Percentiles rank a stretch among this genome's conserved stretches.
phyloP scores from a whole-genome alignment of 139 green algal genomes.

The Pycnococcus provasolii region DNA sequence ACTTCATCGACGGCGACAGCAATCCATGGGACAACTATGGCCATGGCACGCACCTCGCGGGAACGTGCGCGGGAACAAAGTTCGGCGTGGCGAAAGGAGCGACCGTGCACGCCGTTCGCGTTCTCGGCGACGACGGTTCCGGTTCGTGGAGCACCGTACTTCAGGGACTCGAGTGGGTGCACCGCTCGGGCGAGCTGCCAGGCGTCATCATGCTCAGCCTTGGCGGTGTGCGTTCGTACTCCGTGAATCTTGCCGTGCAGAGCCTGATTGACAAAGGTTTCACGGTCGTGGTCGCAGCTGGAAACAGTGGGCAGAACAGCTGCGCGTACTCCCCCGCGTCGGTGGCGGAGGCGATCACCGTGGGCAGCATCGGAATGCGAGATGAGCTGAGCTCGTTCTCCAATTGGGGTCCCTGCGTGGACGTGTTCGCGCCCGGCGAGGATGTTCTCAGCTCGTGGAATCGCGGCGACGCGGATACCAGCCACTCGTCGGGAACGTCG shows the following conservation, averaged over 20 bases:
- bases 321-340: background rate
- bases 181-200: background rate
- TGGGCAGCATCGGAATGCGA: background rate
- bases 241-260: background rate
- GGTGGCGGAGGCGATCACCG: background rate
- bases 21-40: conserved; percentile 13
- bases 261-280: background rate
- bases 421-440: conserved; percentile 23
- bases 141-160: conserved; percentile 5
- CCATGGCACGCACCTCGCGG: conserved; percentile 25
- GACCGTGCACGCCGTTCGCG: conserved; percentile 11
- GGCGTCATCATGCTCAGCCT: background rate
- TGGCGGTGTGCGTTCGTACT: background rate
- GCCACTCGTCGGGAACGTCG: background rate
- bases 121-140: conserved; percentile 12
- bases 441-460: conserved; percentile 7
- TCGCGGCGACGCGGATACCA: no score
- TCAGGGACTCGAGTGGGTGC: conserved; percentile 15
- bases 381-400: conserved; percentile 13
- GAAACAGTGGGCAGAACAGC: conserved; percentile 3
- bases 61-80: conserved; percentile 18
- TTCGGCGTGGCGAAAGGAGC: conserved; percentile 25
- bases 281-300: conserved; percentile 2
- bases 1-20: background rate
- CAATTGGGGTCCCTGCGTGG: conserved; percentile 24